A percentile compares a stretch with the other conserved stretches of the same genome.
phyloP scores from a whole-genome alignment of 805 yeast genomes.

The Barnettozyma botsteinii region DNA sequence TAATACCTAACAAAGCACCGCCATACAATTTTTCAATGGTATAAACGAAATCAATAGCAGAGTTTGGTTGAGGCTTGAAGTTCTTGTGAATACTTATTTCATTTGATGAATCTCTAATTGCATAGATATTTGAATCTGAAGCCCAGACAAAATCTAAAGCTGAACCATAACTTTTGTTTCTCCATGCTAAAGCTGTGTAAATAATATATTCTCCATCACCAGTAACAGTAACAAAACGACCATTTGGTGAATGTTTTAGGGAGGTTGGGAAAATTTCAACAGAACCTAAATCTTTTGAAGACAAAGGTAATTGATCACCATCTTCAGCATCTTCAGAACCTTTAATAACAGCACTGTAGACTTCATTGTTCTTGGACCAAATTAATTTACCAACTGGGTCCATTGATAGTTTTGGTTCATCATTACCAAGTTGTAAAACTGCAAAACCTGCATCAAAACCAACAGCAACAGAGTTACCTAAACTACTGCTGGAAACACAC shows the following conservation, averaged over 20 bases:
- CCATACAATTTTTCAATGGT: constrained; percentile 78
- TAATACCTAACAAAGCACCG: constrained; percentile 84
- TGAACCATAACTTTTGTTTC: constrained; percentile 87
- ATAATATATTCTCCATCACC: constrained; percentile 98
- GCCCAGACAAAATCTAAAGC: constrained; percentile 95
- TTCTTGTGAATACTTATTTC: constrained; percentile 71
- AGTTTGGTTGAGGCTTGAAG: constrained; percentile 70
- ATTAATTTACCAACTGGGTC: constrained; percentile 89
- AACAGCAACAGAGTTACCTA: constrained; percentile 73
- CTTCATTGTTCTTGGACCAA: constrained; percentile 83
- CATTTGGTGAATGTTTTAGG: constrained; percentile 90
- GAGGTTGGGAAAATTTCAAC: constrained; percentile 90
- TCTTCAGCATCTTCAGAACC: constrained; percentile 63
- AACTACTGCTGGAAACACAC: constrained; percentile 77
- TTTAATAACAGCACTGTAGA: constrained; percentile 75
- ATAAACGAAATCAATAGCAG: constrained; percentile 59
- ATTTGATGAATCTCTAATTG: constrained; percentile 65
- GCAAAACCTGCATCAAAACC: constrained; percentile 95
- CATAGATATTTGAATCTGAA: constrained; percentile 81
- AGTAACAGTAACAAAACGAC: constrained; percentile 91
- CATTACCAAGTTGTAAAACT: constrained; percentile 86
- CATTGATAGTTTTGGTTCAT: constrained; percentile 90
- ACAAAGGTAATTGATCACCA: constrained; percentile 72
- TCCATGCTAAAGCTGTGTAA: constrained; percentile 96
- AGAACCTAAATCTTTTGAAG: constrained; percentile 87